Evolutionary conservation across 169 alveolate species (phyloP), one percentile per base, ranked within the genome.

Genomic region (Cryptosporidium baileyi): DNA sequence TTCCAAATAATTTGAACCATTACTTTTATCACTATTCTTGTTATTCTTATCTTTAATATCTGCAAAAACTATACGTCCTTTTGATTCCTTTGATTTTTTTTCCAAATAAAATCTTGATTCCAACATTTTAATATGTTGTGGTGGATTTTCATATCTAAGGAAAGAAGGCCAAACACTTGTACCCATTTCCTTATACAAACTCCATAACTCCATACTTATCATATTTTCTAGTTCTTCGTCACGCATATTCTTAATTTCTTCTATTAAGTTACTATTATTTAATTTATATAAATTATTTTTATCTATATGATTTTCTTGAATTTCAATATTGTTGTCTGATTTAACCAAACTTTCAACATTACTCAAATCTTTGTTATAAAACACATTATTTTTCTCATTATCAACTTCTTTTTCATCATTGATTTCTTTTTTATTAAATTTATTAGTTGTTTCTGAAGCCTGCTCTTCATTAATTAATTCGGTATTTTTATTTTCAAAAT

Each of bases 121-220:
- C 28, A 34, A 26, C 40, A 59, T 74, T n/a, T 57, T 74, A 28
- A 57, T 38, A 57, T 57, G 74, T 19, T 24, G 32, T 57, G 85
- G 85, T 0, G 85, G 85, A 54, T 74, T 74, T n/a, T 74, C 85
- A n/a, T 74, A 74, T 36, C 85, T 51, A 38, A 74, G 38, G 36
- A 52, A 74, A 19, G 85, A 74, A n/a, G 85, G 85, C 85, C 85
- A 74, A 24, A 74, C 36, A 38, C 49, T 74, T 36, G 81, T 54
- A 3, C 85, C 85, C 67, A 74, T 54, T 54, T 74, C 59, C 43
- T 74, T 57, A 36, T 49, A 54, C 13, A 52, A 28, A 19, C 36
- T 59, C 85, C 85, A 74, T n/a, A 74, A 5, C 22, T 74, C 67
- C 60, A 54, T 8, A 26, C 67, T 74, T 36, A 57, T 43, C 8